A percentile compares a stretch with the other conserved stretches of the same genome.
Evolutionary conservation across 805 yeast genomes (phyloP).

Genomic region (Pichia sporocuriosa): DNA sequence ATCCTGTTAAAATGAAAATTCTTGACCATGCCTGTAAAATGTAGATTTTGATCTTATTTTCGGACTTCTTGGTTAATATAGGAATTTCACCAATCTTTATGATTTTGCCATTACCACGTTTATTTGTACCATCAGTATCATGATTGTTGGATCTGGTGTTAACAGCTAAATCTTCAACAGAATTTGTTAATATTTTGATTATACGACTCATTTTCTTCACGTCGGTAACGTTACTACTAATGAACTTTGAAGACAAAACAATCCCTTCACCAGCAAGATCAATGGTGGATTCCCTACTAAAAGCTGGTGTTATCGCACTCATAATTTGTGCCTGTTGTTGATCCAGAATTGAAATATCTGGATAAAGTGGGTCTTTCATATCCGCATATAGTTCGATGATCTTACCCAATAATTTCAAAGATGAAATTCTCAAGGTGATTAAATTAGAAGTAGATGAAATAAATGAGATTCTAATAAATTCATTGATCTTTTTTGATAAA

Average conservation of each 20-base stretch:
- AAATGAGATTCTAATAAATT: constrained; percentile 71
- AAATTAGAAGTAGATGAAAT: constrained; percentile 73
- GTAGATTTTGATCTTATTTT: constrained; percentile 50
- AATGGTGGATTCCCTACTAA: constrained; percentile 64
- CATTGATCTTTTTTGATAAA: constrained; percentile 45
- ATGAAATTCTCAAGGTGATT: constrained; percentile 50
- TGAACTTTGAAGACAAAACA: constrained; percentile 67
- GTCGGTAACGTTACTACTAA: constrained; percentile 52
- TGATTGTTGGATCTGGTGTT: constrained; percentile 20
- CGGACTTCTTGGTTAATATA: constrained; percentile 37
- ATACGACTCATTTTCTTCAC: constrained; percentile 47
- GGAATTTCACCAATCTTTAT: constrained; percentile 52
- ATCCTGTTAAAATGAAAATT: constrained; percentile 33
- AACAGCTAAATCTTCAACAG: constrained; percentile 52
- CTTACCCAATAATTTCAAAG: constrained; percentile 59
- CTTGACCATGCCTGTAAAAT: constrained; percentile 69
- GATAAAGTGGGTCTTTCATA: constrained; percentile 63
- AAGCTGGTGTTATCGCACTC: constrained; percentile 84
- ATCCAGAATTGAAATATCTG: constrained; percentile 64
- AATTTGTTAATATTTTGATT: constrained; percentile 53
- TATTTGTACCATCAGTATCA: constrained; percentile 8
- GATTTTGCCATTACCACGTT: constrained; percentile 31
- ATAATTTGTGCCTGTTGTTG: constrained; percentile 94
- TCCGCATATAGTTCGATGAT: constrained; percentile 55
- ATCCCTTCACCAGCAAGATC: constrained; percentile 72